Conservation (phyloP, 768 basidiomycete genomes). For the Boletus rex-veris region DNA sequence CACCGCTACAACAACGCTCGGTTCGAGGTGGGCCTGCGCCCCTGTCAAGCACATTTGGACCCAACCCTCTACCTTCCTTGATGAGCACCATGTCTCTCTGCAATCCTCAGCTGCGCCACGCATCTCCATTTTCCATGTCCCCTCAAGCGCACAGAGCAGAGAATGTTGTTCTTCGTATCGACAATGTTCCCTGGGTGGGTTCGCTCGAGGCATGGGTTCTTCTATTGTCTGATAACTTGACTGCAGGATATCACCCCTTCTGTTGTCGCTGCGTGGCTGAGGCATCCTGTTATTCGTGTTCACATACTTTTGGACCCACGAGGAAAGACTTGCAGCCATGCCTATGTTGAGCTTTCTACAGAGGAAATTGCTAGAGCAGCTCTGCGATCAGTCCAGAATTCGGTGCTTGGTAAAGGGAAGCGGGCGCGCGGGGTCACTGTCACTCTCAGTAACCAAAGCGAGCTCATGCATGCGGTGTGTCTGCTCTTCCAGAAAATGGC, state of each 20-base stretch:
- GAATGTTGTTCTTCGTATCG: conserved; percentile 70
- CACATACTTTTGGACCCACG: conserved; percentile 78
- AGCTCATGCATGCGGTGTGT: conserved; percentile 73
- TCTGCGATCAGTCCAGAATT: conserved; percentile 49
- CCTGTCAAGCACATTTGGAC: conserved; percentile 27
- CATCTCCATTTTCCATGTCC: conserved; percentile 10
- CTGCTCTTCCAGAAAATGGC: background rate
- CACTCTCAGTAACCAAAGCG: conserved; percentile 74
- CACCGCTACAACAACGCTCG: conserved; percentile 26
- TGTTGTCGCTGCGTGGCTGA: conserved; percentile 64
- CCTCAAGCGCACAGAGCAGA: conserved; percentile 28
- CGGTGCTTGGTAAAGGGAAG: conserved; percentile 71
- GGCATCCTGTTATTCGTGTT: conserved; percentile 58
- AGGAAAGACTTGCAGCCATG: conserved; percentile 83
- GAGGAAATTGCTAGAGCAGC: conserved; percentile 63
- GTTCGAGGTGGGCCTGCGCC: conserved; percentile 25
- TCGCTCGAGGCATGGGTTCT: background rate
- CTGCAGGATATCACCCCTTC: conserved; percentile 79
- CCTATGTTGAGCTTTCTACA: conserved; percentile 70
- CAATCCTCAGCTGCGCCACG: conserved; percentile 20
- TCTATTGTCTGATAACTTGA: conserved; percentile 5
- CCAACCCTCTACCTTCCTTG: conserved; percentile 28
- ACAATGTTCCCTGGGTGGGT: conserved; percentile 86
- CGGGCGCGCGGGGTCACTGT: conserved; percentile 82
- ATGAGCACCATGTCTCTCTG: conserved; percentile 31